Percentiles rank a stretch among this genome's conserved stretches.
Conservation (phyloP, 495 filamentous ascomycete genomes). For the Penicillium daleae region DNA sequence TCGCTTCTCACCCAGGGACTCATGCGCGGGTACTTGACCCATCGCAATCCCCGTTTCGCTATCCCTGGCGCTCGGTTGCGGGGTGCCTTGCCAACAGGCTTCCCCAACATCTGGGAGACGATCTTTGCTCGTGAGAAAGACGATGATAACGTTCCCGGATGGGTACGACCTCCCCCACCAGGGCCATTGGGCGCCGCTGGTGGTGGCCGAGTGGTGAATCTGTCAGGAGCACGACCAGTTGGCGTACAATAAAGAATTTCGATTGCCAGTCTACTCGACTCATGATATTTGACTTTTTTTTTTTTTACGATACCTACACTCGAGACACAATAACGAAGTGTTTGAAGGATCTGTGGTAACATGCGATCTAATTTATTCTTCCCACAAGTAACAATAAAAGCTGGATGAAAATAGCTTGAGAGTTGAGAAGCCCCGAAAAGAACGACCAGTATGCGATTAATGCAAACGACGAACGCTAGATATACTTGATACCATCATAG, state of each 20-base stretch:
- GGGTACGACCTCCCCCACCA: slow-evolving; percentile 49
- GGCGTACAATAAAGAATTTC: slow-evolving; percentile 39
- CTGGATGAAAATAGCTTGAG: not conserved
- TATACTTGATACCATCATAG: not conserved
- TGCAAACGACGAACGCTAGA: not conserved
- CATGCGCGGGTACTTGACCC: slow-evolving; percentile 85
- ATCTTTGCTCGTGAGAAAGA: slow-evolving; percentile 50
- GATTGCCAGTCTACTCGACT: not conserved
- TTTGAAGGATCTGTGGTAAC: not conserved
- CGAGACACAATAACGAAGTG: not conserved
- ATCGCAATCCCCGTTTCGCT: slow-evolving; percentile 73
- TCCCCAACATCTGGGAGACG: slow-evolving; percentile 63
- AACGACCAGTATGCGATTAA: not conserved
- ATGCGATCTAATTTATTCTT: not conserved
- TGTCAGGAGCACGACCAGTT: slow-evolving; percentile 56
- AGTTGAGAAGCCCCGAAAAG: not conserved
- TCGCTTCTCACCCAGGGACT: slow-evolving; percentile 80
- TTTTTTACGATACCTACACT: slow-evolving; percentile 13
- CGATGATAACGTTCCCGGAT: slow-evolving; percentile 55
- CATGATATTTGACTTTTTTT: not conserved
- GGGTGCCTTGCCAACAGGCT: slow-evolving; percentile 63
- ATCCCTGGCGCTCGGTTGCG: slow-evolving; percentile 76
- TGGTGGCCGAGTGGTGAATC: slow-evolving; percentile 55
- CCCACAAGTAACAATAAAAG: not conserved
- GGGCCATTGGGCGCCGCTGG: slow-evolving; percentile 17